A percentile compares a stretch with the other conserved stretches of the same genome.
phyloP scores from a whole-genome alignment of 768 basidiomycete genomes.

The Phylloporus sp. region DNA sequence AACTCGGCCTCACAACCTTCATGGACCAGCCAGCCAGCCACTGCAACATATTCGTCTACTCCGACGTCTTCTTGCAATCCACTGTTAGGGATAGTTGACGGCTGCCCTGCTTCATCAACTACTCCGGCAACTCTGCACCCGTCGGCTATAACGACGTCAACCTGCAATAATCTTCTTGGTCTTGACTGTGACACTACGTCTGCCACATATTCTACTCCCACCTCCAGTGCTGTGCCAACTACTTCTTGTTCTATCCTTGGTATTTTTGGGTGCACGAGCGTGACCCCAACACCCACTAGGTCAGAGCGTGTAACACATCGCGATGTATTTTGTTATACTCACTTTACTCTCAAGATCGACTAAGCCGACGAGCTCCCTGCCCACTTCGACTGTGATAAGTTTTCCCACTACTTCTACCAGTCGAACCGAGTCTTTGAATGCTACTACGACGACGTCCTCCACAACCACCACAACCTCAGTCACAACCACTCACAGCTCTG shows the following conservation, averaged over 20 bases:
- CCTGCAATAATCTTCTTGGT: too few species aligned
- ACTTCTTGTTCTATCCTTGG: constrained; percentile 17
- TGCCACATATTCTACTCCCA: neutral
- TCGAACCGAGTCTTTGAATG: constrained; percentile 1
- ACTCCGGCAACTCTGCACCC: constrained; percentile 5
- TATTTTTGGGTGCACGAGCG: constrained; percentile 14
- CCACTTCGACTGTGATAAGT: constrained; percentile 27
- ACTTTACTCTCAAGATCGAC: constrained; percentile 1
- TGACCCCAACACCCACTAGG: constrained; percentile 4
- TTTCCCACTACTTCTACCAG: constrained; percentile 21
- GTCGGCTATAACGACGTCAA: neutral
- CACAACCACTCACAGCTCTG: constrained; percentile 16
- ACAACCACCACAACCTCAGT: too few species aligned
- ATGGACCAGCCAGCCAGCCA: neutral
- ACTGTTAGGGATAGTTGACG: constrained; percentile 8
- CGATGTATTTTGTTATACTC: neutral
- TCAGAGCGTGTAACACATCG: constrained; percentile 10
- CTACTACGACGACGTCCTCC: constrained; percentile 1
- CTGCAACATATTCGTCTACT: neutral
- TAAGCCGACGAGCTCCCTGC: neutral
- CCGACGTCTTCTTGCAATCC: constrained; percentile 9
- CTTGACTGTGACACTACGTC: neutral
- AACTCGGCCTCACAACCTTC: neutral
- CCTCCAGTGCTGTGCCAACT: constrained; percentile 3
- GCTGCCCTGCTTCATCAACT: constrained; percentile 12